Percentiles rank a stretch among this genome's conserved stretches.
Evolutionary conservation across 176 grass and related monocot species (phyloP).

Genomic region (Typha latifolia): DNA sequence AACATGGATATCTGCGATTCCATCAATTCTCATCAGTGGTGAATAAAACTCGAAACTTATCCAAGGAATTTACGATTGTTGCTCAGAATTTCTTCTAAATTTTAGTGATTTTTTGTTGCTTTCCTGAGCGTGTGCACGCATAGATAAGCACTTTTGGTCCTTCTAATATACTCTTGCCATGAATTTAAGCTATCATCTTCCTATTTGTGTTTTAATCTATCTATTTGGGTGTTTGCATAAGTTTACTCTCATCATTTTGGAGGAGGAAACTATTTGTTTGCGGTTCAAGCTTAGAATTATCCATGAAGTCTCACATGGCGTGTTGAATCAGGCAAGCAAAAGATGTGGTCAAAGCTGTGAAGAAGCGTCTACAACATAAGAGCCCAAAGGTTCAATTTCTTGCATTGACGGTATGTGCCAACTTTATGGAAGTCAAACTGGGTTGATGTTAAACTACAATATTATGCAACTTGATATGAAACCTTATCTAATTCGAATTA

Average conservation of each 20-base stretch:
- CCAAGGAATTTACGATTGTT: not conserved
- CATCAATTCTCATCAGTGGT: constrained; percentile 66
- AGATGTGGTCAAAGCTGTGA: constrained; percentile 80
- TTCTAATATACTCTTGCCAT: no score
- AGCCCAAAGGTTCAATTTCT: constrained; percentile 66
- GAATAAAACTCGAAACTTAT: not conserved
- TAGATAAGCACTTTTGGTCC: no score
- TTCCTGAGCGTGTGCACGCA: not conserved
- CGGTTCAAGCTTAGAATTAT: not conserved
- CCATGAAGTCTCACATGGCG: not conserved
- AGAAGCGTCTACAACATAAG: constrained; percentile 88
- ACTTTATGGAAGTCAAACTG: not conserved
- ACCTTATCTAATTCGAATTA: no score
- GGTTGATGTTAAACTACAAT: no score
- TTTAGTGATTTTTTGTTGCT: not conserved
- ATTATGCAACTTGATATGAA: no score
- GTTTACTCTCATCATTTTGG: not conserved
- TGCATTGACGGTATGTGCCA: constrained; percentile 56
- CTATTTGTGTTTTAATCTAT: not conserved
- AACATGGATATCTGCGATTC: constrained; percentile 93
- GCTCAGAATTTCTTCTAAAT: not conserved
- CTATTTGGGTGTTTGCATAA: not conserved
- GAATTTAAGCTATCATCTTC: not conserved
- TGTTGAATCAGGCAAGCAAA: constrained; percentile 59
- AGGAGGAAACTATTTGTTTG: not conserved